A percentile compares a stretch with the other conserved stretches of the same genome.
Conservation (phyloP, 1,284 basidiomycete genomes). For the Ceratobasidium sp. region DNA sequence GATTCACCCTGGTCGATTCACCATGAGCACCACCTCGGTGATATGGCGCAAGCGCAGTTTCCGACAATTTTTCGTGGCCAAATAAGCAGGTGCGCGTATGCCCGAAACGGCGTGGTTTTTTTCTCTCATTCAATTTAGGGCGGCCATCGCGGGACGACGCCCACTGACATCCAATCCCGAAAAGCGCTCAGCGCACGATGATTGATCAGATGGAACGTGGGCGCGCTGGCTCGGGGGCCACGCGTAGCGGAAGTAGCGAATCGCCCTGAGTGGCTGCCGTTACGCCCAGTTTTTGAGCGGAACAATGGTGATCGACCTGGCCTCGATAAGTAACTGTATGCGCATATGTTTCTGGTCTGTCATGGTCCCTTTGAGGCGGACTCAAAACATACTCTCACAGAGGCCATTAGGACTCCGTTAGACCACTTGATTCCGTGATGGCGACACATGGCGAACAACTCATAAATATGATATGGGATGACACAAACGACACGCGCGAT, state of each 20-base stretch:
- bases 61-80: not conserved
- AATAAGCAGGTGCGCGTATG: not conserved
- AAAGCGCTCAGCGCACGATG: slow-evolving; percentile 42
- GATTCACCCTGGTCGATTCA: too few species aligned
- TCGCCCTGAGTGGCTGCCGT: slow-evolving; percentile 1
- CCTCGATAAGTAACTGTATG: slow-evolving; percentile 4
- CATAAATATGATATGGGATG: slow-evolving; percentile 12
- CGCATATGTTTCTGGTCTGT: not conserved
- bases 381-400: not conserved
- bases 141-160: slow-evolving; percentile 23
- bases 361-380: not conserved
- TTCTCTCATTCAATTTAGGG: not conserved
- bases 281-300: not conserved
- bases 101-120: not conserved
- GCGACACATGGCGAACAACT: slow-evolving; percentile 36
- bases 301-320: slow-evolving; percentile 1
- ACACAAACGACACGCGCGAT: slow-evolving; percentile 12
- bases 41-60: too few species aligned
- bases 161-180: slow-evolving; percentile 16
- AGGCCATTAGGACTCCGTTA: too few species aligned
- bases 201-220: slow-evolving; percentile 39
- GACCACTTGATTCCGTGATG: slow-evolving; percentile 9
- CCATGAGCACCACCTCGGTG: too few species aligned
- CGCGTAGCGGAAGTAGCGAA: slow-evolving; percentile 31
- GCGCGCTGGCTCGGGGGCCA: slow-evolving; percentile 23